Base-by-base conservation (phyloP, 805 yeast species). In the Maudiozyma saulgeensis region DNA sequence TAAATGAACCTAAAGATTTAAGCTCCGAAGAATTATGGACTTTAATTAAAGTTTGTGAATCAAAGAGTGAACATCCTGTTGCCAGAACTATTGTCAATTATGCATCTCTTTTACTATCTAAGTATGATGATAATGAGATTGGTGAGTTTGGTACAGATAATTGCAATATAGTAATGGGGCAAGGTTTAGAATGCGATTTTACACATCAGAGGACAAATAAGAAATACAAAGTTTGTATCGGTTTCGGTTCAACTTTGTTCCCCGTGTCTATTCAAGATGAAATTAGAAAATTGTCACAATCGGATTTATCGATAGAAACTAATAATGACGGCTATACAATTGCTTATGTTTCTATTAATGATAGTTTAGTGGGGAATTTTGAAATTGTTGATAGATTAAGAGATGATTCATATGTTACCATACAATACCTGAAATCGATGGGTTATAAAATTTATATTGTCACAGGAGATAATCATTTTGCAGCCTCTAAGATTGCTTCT, bases 361-460 rank as follows among this genome's bases (percentile, higher is more conserved):
- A 72, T 19, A 58, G 61, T 19, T 79, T 79, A 50, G 63, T 76
- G 44, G 98, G 97, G 0, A 77, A 68, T 57, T 59, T 90, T 43
- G 84, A 80, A 51, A 67, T 91, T 12, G 67, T 74, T 4, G 99
- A 93, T 66, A 68, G 75, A 12, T 59, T 89, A 19, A 84, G 87
- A 54, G 69, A 75, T 1, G 87, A 86, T 53, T 79, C 96, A 0
- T 67, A 64, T 31, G 74, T 72, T 2, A 82, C 87, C 0, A 70
- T 93, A 15, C 67, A 72, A 25, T 75, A 78, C 52, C 70, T 93
- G 44, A 67, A 67, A 45, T 56, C 61, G 1, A 68, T 71, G 43
- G 82, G 84, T 0, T 77, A 79, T 55, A 70, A 74, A 9, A 82
- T 89, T 11, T 95, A 88, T 7, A 80, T 93, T 79, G 86, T 93